Conservation (phyloP, 2,329 filamentous ascomycete species). For the Blastomyces parvus region DNA sequence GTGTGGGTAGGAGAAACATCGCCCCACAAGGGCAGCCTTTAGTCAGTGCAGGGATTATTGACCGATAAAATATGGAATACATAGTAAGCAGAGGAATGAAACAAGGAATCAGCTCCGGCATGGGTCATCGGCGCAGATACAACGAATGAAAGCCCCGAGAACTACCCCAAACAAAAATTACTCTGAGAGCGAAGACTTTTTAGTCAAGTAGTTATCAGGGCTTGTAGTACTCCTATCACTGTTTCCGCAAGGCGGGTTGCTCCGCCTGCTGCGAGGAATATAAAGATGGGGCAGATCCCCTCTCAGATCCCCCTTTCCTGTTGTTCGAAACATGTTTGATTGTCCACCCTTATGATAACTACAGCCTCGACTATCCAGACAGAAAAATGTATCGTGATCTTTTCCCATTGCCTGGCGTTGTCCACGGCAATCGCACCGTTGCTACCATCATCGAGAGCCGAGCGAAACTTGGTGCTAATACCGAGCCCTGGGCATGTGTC, state of each 20-base stretch:
- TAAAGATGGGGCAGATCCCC: background rate
- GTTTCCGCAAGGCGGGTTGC: background rate
- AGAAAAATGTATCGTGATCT: background rate
- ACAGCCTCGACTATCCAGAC: background rate
- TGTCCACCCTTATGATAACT: background rate
- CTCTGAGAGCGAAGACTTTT: too few relatives aligned
- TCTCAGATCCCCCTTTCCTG: background rate
- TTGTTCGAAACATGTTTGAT: background rate
- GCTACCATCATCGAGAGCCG: background rate
- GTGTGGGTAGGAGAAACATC: too few relatives aligned
- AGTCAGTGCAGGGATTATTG: too few relatives aligned
- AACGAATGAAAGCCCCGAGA: too few relatives aligned
- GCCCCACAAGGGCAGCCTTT: too few relatives aligned
- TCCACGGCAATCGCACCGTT: background rate
- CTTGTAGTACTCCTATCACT: background rate
- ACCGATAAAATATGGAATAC: too few relatives aligned
- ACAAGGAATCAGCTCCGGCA: too few relatives aligned
- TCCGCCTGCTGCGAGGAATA: background rate
- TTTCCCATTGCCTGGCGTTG: background rate
- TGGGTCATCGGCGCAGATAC: too few relatives aligned
- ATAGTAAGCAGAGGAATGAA: too few relatives aligned
- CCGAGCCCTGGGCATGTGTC: background rate
- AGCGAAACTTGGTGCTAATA: background rate
- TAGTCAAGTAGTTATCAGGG: too few relatives aligned
- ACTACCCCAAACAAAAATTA: too few relatives aligned